These are phyloP conservation scores for Solanum ahanhuiri DNA, from an alignment of 257 asterid genomes.

Conservation along the genomic window DNA sequence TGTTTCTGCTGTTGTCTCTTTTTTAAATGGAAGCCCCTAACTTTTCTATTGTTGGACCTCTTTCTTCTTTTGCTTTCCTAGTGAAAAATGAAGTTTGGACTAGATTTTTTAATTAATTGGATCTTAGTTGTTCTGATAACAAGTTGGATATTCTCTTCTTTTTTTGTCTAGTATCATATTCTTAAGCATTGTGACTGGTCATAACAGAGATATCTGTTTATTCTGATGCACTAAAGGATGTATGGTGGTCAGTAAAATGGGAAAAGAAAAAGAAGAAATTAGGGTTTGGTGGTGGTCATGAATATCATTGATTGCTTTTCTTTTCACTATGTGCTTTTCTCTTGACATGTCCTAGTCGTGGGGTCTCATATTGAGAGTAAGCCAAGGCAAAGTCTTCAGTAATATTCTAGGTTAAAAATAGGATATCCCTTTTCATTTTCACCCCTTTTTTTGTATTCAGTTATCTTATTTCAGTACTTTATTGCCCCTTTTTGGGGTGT, in stretches of 20 bases:
- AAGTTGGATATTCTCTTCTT: neutral
- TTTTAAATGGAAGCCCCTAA: neutral
- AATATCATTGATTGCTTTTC: neutral
- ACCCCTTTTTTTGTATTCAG: neutral
- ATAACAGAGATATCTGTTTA: neutral
- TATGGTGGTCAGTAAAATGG: neutral
- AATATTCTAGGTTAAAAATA: neutral
- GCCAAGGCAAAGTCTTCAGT: neutral
- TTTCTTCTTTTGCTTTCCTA: neutral
- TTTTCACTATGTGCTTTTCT: neutral
- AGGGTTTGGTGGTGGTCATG: neutral
- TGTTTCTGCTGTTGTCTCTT: neutral
- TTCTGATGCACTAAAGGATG: neutral
- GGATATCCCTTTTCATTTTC: neutral
- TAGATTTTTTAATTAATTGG: neutral
- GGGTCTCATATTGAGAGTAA: neutral
- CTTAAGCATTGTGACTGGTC: neutral
- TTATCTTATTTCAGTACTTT: neutral
- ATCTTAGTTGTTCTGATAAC: neutral
- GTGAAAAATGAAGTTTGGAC: neutral
- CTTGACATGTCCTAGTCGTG: constrained; percentile 2
- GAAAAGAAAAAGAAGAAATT: neutral
- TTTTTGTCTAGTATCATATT: neutral
- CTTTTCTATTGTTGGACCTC: neutral
- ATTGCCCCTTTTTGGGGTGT: neutral